Base-by-base conservation (phyloP, 1,139 yeast genomes). In the Sugiyamaella sp. region DNA sequence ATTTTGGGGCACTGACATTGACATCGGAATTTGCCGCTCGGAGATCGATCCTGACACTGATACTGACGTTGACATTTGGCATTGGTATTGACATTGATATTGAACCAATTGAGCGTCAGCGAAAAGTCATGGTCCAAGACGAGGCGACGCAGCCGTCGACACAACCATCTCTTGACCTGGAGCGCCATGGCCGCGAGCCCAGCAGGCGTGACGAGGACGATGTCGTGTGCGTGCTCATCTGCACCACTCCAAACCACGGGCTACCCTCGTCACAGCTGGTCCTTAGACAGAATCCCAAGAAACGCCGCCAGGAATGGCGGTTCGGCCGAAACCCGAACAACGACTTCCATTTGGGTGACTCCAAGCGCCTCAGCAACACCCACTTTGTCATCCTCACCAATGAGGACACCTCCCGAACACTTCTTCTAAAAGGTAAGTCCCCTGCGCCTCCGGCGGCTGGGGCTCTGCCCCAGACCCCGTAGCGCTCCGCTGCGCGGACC, bases 251-350 rank as follows among this genome's bases (percentile, higher is more conserved):
- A 4, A 46, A 40, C 33, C 49, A 44, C 17, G 27, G 33, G 19
- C 17, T 52, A n/a, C 49, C 50, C 6, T 38, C 20, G 3, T 48
- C 54, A 29, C 47, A 42, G 46, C 27, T 57, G 42, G 51, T 51
- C 12, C 42, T 57, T 42, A 47, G 50, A 5, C 19, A 39, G n/a
- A 46, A 41, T 33, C 53, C 51, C 12, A 51, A 35, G 22, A 45
- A 46, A 12, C 49, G 54, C 20, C 47, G 54, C 24, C 49, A 50
- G 24, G 52, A 55, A 44, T 91, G 97, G 97, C 67, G 75, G 1
- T 84, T 89, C 69, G 98, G 98, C 0, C 77, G 98, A 57, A 82
- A 86, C 57, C 67, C 67, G 0, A 68, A 71, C 16, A 86, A 88
- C 55, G 86, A 86, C 57, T 89, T 89, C 65, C 72, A 78, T 52